Base-by-base conservation (phyloP, 805 yeast species). In the Yarrowia porcina region DNA sequence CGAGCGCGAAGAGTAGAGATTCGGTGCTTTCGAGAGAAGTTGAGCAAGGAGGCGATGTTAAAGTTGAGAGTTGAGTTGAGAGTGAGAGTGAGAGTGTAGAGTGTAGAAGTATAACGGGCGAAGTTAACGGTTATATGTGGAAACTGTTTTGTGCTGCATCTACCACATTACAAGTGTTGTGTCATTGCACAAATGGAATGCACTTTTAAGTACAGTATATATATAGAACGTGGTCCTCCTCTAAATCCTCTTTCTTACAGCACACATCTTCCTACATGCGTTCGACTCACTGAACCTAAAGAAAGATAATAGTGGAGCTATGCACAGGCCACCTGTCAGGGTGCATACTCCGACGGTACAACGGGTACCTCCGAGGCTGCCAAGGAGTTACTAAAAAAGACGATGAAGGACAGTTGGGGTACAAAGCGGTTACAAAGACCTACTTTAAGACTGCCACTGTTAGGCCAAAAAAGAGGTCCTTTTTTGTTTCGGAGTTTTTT, bases 251-350 rank as follows among this genome's bases (percentile, higher is more conserved):
- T 6, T 30, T 30, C n/a, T n/a, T n/a, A n/a, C n/a, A n/a, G n/a
- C n/a, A n/a, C n/a, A n/a, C n/a, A n/a, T n/a, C n/a, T n/a, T n/a
- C n/a, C n/a, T n/a, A n/a, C n/a, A n/a, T n/a, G n/a, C n/a, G n/a
- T n/a, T n/a, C n/a, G n/a, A n/a, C n/a, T n/a, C n/a, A n/a, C n/a
- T n/a, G n/a, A 45, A 45, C 52, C 15, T 30, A 45, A 45, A 28
- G 15, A 12, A 17, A 25, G 52, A 45, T 45, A 45, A 45, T 49
- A 49, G 56, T 49, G 56, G 56, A 49, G 56, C 56, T 49, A 49
- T 49, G 56, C 56, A 49, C 56, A 33, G 32, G 56, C 56, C 56
- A 49, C 39, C 39, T 49, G 56, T 21, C 39, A 21, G 10, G 20
- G 39, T 49, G 56, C 56, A 49, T 49, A 20, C 50, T 27, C 50